Evolutionary conservation across 192 early-diverging fungal species (phyloP).

Genomic region (Radiomyces spectabilis): DNA sequence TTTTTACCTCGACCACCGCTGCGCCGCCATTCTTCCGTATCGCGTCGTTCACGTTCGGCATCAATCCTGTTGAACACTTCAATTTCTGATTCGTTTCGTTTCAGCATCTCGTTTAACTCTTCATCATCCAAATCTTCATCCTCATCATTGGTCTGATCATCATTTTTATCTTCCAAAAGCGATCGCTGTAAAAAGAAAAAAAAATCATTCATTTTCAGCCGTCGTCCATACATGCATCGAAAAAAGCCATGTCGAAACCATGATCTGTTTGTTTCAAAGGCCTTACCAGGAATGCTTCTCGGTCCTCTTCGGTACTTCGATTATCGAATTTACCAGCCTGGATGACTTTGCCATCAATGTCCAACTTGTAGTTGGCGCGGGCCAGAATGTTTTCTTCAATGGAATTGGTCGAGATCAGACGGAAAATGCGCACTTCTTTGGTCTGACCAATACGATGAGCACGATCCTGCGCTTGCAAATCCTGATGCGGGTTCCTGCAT

Average conservation of each 20-base stretch:
- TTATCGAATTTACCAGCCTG: constrained; percentile 99
- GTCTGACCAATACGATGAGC: constrained; percentile 99
- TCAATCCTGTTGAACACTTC: constrained; percentile 73
- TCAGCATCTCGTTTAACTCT: constrained; percentile 90
- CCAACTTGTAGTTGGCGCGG: constrained; percentile 90
- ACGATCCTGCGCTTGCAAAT: constrained; percentile 98
- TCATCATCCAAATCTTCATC: constrained; percentile 77
- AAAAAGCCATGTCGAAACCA: too few relatives aligned
- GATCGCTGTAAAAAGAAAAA: constrained; percentile 41
- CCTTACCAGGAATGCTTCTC: constrained; percentile 75
- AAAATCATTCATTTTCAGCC: neutral
- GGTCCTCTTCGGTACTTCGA: constrained; percentile 88
- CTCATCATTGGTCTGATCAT: constrained; percentile 56
- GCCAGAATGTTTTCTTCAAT: constrained; percentile 93
- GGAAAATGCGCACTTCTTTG: constrained; percentile 93
- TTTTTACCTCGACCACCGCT: constrained; percentile 47
- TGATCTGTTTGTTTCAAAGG: constrained; percentile 32
- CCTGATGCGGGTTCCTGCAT: constrained; percentile 94
- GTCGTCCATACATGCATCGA: neutral
- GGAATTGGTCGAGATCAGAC: constrained; percentile 83
- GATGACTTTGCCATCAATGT: constrained; percentile 98
- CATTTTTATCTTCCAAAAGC: constrained; percentile 78
- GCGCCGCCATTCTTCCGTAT: constrained; percentile 37
- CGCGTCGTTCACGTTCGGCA: constrained; percentile 50
- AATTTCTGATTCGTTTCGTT: constrained; percentile 79